These are phyloP conservation scores for Aspergillus texensis DNA, from an alignment of 2,329 filamentous ascomycete genomes.

Conservation along the genomic window DNA sequence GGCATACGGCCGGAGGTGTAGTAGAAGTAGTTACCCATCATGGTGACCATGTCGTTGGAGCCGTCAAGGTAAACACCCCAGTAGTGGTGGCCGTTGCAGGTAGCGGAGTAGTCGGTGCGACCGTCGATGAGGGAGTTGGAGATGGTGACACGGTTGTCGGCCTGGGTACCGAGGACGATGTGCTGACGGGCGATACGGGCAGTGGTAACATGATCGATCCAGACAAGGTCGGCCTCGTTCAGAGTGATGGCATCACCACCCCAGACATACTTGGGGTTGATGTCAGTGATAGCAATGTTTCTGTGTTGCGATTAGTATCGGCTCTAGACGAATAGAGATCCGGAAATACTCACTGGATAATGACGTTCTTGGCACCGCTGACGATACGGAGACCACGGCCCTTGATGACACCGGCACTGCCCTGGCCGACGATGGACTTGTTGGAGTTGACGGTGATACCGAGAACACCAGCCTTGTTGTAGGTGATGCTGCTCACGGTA, in stretches of 20 bases:
- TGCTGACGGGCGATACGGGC: slow-evolving; percentile 63
- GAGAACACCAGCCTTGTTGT: slow-evolving; percentile 55
- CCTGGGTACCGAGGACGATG: slow-evolving; percentile 59
- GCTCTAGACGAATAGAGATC: too few species aligned
- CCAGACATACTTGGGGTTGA: slow-evolving; percentile 64
- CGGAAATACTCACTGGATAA: slow-evolving; percentile 50
- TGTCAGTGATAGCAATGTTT: slow-evolving; percentile 58
- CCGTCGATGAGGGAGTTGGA: slow-evolving; percentile 64
- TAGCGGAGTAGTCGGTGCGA: slow-evolving; percentile 55
- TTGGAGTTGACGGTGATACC: slow-evolving; percentile 59
- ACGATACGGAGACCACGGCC: slow-evolving; percentile 59
- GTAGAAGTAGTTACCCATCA: slow-evolving; percentile 65
- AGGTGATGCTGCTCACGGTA: slow-evolving; percentile 42
- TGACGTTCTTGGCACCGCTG: slow-evolving; percentile 56
- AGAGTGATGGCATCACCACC: slow-evolving; percentile 62
- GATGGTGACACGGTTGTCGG: slow-evolving; percentile 60
- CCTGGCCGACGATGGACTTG: slow-evolving; percentile 61
- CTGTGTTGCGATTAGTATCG: background rate
- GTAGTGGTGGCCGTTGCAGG: slow-evolving; percentile 62
- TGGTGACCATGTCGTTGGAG: slow-evolving; percentile 58
- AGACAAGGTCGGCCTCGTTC: slow-evolving; percentile 45
- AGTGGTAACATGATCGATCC: slow-evolving; percentile 51
- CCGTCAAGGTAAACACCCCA: slow-evolving; percentile 63
- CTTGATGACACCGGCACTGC: slow-evolving; percentile 57
- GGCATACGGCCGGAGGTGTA: slow-evolving; percentile 60